Evolutionary conservation across 768 basidiomycete genomes (phyloP).

Genomic region (Trametes maxima): DNA sequence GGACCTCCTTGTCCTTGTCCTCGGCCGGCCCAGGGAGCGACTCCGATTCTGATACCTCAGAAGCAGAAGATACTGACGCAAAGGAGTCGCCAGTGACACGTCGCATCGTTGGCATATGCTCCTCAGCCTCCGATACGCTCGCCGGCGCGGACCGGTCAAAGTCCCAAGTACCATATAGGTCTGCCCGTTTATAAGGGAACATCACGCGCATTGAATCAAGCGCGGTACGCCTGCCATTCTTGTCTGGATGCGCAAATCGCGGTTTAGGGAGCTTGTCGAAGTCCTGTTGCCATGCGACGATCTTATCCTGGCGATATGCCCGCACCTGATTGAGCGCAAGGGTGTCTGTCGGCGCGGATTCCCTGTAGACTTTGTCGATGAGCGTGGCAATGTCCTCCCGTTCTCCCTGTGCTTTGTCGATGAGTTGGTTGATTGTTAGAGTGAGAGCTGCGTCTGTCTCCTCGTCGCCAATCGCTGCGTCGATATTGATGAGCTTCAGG

Average conservation of each 20-base stretch:
- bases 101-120: constrained; percentile 46
- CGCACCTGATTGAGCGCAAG: constrained; percentile 86
- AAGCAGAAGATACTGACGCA: constrained; percentile 60
- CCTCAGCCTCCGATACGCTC: constrained; percentile 76
- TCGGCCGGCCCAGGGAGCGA: constrained; percentile 32
- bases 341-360: constrained; percentile 81
- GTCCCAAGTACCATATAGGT: constrained; percentile 55
- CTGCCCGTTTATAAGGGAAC: constrained; percentile 68
- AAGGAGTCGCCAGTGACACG: constrained; percentile 58
- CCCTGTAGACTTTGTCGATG: constrained; percentile 79
- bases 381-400: constrained; percentile 69
- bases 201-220: constrained; percentile 73
- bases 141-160: constrained; percentile 60
- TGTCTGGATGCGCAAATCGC: constrained; percentile 51
- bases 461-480: constrained; percentile 79
- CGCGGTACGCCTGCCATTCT: constrained; percentile 55
- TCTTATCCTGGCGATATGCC: constrained; percentile 86
- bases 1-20: constrained; percentile 3
- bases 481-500: constrained; percentile 73
- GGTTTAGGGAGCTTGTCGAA: constrained; percentile 84
- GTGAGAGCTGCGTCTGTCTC: constrained; percentile 65
- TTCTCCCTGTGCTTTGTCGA: constrained; percentile 74
- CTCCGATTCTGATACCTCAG: constrained; percentile 72
- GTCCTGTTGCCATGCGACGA: constrained; percentile 96
- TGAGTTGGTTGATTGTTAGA: constrained; percentile 64